These are phyloP conservation scores for Podaxis rugospora DNA, from an alignment of 768 basidiomycete genomes.

Conservation along the genomic window DNA sequence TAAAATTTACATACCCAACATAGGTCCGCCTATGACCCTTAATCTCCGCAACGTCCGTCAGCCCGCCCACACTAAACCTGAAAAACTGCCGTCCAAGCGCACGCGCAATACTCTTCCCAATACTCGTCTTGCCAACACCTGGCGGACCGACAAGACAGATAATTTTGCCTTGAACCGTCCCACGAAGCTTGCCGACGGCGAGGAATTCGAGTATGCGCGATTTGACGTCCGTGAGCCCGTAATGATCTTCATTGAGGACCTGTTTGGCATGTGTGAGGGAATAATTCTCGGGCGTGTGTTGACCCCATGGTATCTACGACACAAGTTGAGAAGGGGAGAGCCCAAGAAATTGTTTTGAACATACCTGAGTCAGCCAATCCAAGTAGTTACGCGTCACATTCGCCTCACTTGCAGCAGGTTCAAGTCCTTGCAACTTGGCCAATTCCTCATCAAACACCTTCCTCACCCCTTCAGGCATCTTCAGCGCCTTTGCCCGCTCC, in stretches of 20 bases:
- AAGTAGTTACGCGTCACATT: slow-evolving; percentile 94
- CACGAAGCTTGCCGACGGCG: slow-evolving; percentile 90
- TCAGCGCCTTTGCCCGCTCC: slow-evolving; percentile 73
- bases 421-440: slow-evolving; percentile 82
- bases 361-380: slow-evolving; percentile 84
- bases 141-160: slow-evolving; percentile 95
- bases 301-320: slow-evolving; percentile 84
- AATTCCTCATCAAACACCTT: slow-evolving; percentile 98
- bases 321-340: slow-evolving; percentile 4
- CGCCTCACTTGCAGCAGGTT: slow-evolving; percentile 88
- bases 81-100: slow-evolving; percentile 92
- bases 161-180: slow-evolving; percentile 96
- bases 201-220: slow-evolving; percentile 94
- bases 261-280: slow-evolving; percentile 75
- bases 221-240: slow-evolving; percentile 89
- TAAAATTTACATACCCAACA: slow-evolving; percentile 58
- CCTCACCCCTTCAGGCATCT: slow-evolving; percentile 85
- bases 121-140: slow-evolving; percentile 95
- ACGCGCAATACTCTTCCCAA: slow-evolving; percentile 91
- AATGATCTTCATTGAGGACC: slow-evolving; percentile 93
- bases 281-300: slow-evolving; percentile 90
- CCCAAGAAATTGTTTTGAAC: slow-evolving; percentile 11
- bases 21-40: slow-evolving; percentile 98
- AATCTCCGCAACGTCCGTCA: slow-evolving; percentile 98
- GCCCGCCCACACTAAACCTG: slow-evolving; percentile 93